Conservation (phyloP, 345 rosid genomes). For the Adansonia digitata region DNA sequence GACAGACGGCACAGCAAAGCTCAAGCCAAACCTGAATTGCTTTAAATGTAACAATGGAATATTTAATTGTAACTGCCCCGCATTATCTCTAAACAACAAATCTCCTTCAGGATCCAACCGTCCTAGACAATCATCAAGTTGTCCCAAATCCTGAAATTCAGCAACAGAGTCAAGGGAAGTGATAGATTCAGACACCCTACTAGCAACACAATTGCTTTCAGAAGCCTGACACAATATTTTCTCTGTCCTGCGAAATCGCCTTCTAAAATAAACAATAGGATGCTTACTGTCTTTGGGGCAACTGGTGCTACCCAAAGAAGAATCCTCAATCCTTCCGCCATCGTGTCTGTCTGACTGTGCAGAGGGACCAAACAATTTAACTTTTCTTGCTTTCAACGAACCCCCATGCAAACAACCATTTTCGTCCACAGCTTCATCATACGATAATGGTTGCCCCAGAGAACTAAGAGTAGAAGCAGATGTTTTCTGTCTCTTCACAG, state of each 20-base stretch:
- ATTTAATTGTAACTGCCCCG: constrained; percentile 34
- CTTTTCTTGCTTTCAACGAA: constrained; percentile 22
- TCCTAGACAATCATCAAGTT: constrained; percentile 20
- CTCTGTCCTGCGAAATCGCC: constrained; percentile 51
- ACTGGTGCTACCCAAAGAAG: constrained; percentile 29
- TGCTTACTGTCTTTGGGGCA: constrained; percentile 15
- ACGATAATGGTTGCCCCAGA: constrained; percentile 8
- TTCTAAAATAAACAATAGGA: constrained; percentile 84
- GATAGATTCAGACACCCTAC: constrained; percentile 15
- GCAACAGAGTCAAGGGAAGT: constrained; percentile 18
- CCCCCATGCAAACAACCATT: constrained; percentile 24
- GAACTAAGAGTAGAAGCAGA: constrained; percentile 21
- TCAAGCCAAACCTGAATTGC: constrained; percentile 35
- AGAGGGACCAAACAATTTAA: constrained; percentile 28
- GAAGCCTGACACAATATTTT: constrained; percentile 9
- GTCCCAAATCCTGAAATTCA: constrained; percentile 20
- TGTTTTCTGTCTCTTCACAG: constrained; percentile 48
- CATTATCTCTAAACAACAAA: constrained; percentile 34
- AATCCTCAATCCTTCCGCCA: constrained; percentile 30
- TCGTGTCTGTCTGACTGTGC: constrained; percentile 26
- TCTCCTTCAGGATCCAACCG: constrained; percentile 29
- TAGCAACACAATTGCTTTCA: constrained; percentile 19
- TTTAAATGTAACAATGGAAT: constrained; percentile 30
- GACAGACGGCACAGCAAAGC: constrained; percentile 33
- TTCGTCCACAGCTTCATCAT: constrained; percentile 25